phyloP scores from a whole-genome alignment of 2,329 filamentous ascomycete species.

The Pestalotiopsis sp. region DNA sequence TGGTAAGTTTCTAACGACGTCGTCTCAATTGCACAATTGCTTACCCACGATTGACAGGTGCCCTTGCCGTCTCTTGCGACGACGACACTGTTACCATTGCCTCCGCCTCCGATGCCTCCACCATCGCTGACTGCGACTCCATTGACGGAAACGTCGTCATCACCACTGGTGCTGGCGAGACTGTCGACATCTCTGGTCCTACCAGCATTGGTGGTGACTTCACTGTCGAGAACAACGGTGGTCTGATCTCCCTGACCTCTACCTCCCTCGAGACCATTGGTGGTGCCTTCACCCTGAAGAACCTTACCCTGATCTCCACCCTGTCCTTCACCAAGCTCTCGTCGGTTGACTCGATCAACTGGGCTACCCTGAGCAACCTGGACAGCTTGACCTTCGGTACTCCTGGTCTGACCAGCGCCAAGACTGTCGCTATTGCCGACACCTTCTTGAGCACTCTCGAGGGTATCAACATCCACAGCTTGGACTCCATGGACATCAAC shows the following conservation, averaged over 20 bases:
- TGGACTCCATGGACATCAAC: constrained; percentile 76
- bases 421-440: constrained; percentile 76
- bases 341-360: constrained; percentile 67
- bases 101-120: constrained; percentile 62
- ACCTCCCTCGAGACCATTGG: constrained; percentile 65
- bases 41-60: constrained; percentile 25
- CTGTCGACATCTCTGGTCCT: constrained; percentile 64
- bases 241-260: constrained; percentile 64
- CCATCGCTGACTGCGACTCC: constrained; percentile 65
- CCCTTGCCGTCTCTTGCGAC: constrained; percentile 31
- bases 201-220: constrained; percentile 56
- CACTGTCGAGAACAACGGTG: constrained; percentile 60
- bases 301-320: constrained; percentile 67
- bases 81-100: constrained; percentile 56
- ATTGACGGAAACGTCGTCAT: constrained; percentile 71
- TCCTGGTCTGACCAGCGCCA: constrained; percentile 65
- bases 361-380: constrained; percentile 69
- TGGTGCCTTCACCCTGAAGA: constrained; percentile 69
- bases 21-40: not conserved
- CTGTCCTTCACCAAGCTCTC: constrained; percentile 69
- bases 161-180: constrained; percentile 53
- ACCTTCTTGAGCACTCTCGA: constrained; percentile 78
- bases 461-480: constrained; percentile 78
- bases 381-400: constrained; percentile 51
- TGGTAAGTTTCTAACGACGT: constrained; percentile 35